phyloP scores from a whole-genome alignment of 768 basidiomycete species.

The Lentinula edodes region DNA sequence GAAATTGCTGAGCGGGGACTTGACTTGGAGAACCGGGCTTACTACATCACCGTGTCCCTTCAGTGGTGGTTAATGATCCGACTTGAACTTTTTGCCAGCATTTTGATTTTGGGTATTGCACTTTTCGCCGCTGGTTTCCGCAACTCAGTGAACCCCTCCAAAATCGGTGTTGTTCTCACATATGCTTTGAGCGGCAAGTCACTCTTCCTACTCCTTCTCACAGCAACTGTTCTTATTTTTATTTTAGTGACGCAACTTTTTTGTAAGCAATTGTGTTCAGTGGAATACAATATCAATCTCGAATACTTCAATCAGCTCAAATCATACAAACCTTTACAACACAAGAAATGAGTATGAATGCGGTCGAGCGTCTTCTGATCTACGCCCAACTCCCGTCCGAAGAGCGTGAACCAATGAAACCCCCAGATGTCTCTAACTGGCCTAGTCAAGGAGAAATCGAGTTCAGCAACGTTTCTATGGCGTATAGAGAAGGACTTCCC shows the following conservation, averaged over 20 bases:
- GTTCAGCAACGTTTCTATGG: slow-evolving; percentile 51
- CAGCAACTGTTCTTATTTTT: not conserved
- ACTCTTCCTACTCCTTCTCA: not conserved
- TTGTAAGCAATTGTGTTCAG: slow-evolving; percentile 29
- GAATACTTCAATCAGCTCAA: slow-evolving; percentile 30
- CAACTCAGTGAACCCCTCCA: slow-evolving; percentile 48
- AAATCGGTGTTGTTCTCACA: slow-evolving; percentile 55
- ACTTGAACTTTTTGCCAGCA: slow-evolving; percentile 61
- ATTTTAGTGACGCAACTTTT: slow-evolving; percentile 45
- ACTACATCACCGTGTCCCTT: slow-evolving; percentile 58
- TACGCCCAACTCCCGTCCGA: slow-evolving; percentile 61
- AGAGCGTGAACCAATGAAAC: slow-evolving; percentile 32
- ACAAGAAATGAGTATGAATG: slow-evolving; percentile 70
- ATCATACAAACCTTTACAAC: slow-evolving; percentile 52
- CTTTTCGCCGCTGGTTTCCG: slow-evolving; percentile 65
- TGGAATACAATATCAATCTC: not conserved
- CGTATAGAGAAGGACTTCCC: slow-evolving; percentile 60
- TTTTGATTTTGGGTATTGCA: slow-evolving; percentile 65
- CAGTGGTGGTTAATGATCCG: slow-evolving; percentile 62
- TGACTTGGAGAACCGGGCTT: slow-evolving; percentile 57
- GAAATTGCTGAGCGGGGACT: slow-evolving; percentile 45
- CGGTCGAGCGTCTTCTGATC: slow-evolving; percentile 64
- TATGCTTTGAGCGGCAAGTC: slow-evolving; percentile 48
- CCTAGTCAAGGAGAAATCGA: slow-evolving; percentile 45
- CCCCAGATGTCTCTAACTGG: slow-evolving; percentile 45